A percentile compares a stretch with the other conserved stretches of the same genome.
Evolutionary conservation across 2,329 filamentous ascomycete genomes (phyloP).

Genomic region (Apiospora malaysiana): DNA sequence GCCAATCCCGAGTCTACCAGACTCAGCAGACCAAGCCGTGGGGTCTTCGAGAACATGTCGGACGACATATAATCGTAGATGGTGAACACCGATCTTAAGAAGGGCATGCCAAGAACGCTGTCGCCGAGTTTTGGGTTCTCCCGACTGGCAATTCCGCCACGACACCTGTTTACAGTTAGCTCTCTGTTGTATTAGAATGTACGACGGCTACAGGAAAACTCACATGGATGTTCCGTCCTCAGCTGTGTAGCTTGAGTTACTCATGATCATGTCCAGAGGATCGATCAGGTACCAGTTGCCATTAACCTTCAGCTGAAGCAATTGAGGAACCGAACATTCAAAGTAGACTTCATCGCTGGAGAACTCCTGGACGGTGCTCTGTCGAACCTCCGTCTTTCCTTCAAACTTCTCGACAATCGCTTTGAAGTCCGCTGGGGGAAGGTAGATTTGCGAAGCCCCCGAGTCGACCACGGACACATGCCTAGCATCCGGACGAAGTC

Average conservation of each 20-base stretch:
- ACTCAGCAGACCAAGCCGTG: conserved; percentile 11
- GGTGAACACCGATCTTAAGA: conserved; percentile 17
- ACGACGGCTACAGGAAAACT: neutral
- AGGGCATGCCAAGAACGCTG: conserved; percentile 12
- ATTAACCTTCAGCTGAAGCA: conserved; percentile 6
- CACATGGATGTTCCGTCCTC: conserved; percentile 7
- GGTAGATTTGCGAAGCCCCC: conserved; percentile 19
- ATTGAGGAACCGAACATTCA: conserved; percentile 10
- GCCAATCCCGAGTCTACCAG: conserved; percentile 9
- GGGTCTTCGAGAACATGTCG: conserved; percentile 15
- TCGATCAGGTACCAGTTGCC: conserved; percentile 6
- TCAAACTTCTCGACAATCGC: conserved; percentile 10
- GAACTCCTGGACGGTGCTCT: neutral
- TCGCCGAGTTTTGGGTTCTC: conserved; percentile 3
- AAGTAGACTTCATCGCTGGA: conserved; percentile 15
- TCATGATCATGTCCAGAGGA: conserved; percentile 11
- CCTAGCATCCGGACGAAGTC: neutral
- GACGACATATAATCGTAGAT: conserved; percentile 19
- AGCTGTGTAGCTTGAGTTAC: neutral
- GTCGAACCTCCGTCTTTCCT: conserved; percentile 12
- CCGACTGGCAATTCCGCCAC: neutral
- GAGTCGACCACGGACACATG: conserved; percentile 20
- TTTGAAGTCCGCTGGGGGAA: neutral
- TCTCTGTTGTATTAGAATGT: neutral
- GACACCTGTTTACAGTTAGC: neutral